Base-by-base conservation (phyloP, 805 yeast species). In the Brettanomyces custersianus region DNA sequence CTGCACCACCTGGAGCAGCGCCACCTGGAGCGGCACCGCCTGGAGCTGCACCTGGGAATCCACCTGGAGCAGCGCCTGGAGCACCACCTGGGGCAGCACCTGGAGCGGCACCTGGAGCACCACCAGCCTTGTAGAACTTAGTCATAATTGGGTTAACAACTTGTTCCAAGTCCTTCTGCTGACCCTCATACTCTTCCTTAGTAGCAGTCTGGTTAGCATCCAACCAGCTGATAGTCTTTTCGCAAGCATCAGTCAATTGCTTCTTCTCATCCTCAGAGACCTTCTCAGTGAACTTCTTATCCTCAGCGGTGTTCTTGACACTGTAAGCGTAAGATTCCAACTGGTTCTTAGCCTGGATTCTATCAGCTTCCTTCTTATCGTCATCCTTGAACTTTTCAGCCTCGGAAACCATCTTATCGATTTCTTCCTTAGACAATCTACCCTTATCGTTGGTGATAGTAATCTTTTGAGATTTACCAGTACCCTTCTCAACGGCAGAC, bases 141-240 rank as follows among this genome's bases (percentile, higher is more conserved):
- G 86, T 76, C 86, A 88, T 81, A 68, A 88, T 85, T 65, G 96
- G 96, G 76, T 88, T 88, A 51, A 95, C 95, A 66, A 80, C 72
- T 52, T 76, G 81, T 74, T 90, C 96, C 57, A 88, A 79, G 69
- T 87, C 96, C 80, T 88, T 88, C 73, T 87, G 94, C 72, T 75
- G 81, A 68, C 82, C 95, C 59, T 77, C 72, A 65, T 68, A 88
- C 74, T 88, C 97, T 61, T 90, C 96, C 41, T 84, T 76, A 37
- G 95, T 63, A 51, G 95, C 96, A 47, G 96, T 75, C 68, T 81
- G 90, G 73, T 86, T 85, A 52, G 76, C 74, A 65, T 88, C 97
- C 66, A 90, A 79, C 96, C 96, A 90, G 45, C 74, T 64, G 55
- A 85, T 80, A 51, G 92, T 71, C 67, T 82, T 92, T 46, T 83